phyloP scores from a whole-genome alignment of 805 yeast genomes.

The Spathaspora boniae region DNA sequence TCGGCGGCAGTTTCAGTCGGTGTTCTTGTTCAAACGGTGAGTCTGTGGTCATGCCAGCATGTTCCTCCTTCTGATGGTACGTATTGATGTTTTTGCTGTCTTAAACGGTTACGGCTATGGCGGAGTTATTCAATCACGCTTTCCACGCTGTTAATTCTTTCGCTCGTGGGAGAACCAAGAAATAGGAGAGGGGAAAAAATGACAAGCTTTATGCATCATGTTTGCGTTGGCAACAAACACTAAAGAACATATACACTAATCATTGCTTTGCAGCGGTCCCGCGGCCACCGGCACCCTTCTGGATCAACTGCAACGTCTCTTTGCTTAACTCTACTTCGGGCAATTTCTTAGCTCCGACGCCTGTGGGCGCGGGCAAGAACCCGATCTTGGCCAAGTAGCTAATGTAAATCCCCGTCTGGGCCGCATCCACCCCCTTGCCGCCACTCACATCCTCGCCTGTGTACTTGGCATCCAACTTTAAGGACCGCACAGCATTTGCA shows the following conservation, averaged over 20 bases:
- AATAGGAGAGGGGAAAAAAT: too few relatives aligned
- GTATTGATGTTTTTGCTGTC: too few relatives aligned
- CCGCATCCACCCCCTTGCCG: constrained; percentile 72
- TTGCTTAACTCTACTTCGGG: constrained; percentile 57
- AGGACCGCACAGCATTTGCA: constrained; percentile 67
- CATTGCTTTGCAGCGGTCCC: constrained; percentile 52
- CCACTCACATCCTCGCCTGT: constrained; percentile 62
- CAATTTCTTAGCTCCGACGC: constrained; percentile 36
- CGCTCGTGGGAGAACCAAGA: too few relatives aligned
- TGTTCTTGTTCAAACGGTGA: too few relatives aligned
- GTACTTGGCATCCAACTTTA: constrained; percentile 57
- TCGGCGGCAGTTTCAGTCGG: too few relatives aligned
- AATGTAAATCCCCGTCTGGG: constrained; percentile 71
- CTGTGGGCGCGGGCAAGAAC: constrained; percentile 65
- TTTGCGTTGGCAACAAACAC: too few relatives aligned
- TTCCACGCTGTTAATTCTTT: too few relatives aligned
- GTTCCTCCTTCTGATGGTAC: too few relatives aligned
- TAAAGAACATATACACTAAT: not conserved
- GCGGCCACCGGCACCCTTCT: constrained; percentile 73
- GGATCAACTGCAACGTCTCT: constrained; percentile 53
- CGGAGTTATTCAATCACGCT: too few relatives aligned
- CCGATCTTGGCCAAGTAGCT: constrained; percentile 78
- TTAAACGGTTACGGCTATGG: too few relatives aligned
- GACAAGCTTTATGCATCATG: too few relatives aligned
- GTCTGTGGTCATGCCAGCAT: too few relatives aligned